Evolutionary conservation across 2,329 filamentous ascomycete genomes (phyloP).

Genomic region (Stylonectria norvegica): DNA sequence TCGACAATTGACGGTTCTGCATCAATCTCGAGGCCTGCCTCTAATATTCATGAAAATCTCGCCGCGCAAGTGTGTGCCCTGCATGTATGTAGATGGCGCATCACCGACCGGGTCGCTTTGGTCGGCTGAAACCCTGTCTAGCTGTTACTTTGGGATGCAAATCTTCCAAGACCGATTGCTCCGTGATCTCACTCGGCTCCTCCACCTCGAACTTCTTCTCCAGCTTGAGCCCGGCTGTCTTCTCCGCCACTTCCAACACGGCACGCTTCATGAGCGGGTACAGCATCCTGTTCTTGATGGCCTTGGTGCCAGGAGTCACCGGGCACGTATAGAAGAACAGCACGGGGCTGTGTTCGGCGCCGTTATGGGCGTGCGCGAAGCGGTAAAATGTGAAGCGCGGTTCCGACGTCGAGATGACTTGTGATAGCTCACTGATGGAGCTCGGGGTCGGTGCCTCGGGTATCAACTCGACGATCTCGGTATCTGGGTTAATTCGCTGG

Average conservation of each 20-base stretch:
- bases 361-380: conserved; percentile 56
- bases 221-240: conserved; percentile 61
- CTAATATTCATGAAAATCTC: no score
- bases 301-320: conserved; percentile 57
- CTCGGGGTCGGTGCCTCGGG: conserved; percentile 48
- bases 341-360: conserved; percentile 53
- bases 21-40: conserved; percentile 11
- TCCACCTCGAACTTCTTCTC: conserved; percentile 69
- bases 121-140: conserved; percentile 69
- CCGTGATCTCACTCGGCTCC: conserved; percentile 67
- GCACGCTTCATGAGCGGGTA: conserved; percentile 70
- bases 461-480: conserved; percentile 67
- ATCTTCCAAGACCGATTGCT: conserved; percentile 61
- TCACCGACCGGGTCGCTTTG: conserved; percentile 71
- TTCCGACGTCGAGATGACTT: conserved; percentile 61
- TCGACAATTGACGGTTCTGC: conserved; percentile 24
- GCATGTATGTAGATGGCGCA: no score
- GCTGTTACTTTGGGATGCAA: conserved; percentile 64
- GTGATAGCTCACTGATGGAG: conserved; percentile 55
- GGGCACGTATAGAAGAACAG: conserved; percentile 85
- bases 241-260: conserved; percentile 63
- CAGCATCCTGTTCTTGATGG: conserved; percentile 80
- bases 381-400: conserved; percentile 78
- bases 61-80: no score
- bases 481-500: conserved; percentile 68